Base-by-base conservation (phyloP, 441 rosid species). In the Dalechampia spathulata region DNA sequence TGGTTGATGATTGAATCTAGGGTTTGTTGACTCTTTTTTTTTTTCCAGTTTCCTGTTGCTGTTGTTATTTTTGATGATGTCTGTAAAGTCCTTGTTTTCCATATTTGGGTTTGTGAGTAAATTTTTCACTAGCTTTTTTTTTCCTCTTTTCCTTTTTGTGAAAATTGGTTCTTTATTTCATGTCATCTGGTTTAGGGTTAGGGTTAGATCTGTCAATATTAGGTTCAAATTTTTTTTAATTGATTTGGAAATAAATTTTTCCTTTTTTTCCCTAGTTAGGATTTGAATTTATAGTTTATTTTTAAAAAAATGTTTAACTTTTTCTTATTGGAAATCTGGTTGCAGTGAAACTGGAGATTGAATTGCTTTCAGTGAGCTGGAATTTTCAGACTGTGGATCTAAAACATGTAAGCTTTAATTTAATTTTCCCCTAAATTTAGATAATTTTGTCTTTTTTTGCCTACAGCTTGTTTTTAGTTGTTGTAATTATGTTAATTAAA, bases 171-270 rank as follows among this genome's bases (percentile, higher is more conserved):
- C 57, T 59, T 45, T 32, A 60, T 36, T 59, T 49, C 53, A n/a
- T 74, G 34, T 38, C 54, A 61, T 70, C 74, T 68, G 60, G 71
- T 68, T 49, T 65, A 48, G 79, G 70, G 52, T 71, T 73, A 65
- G 76, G 78, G 58, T 70, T 76, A 73, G 90, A 81, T 83, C 87
- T 80, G 77, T 45, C 60, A 62, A 62, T 57, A 37, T 48, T 67
- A 45, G 61, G 38, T 58, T 51, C 49, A 45, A 37, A 1, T 50
- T 49, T 58, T 55, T 17, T 45, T 32, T n/a, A n/a, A 45, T 32
- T 23, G 4, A 15, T 45, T 27, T 34, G 7, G 11, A 13, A 22
- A 47, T 57, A 21, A 8, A 3, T 22, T 26, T 42, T 37, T 47
- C 34, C 52, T 50, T 32, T 55, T 7, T 36, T n/a, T n/a, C n/a